Conservation (phyloP, 257 asterid species). For the Nicotiana obtusifolia region DNA sequence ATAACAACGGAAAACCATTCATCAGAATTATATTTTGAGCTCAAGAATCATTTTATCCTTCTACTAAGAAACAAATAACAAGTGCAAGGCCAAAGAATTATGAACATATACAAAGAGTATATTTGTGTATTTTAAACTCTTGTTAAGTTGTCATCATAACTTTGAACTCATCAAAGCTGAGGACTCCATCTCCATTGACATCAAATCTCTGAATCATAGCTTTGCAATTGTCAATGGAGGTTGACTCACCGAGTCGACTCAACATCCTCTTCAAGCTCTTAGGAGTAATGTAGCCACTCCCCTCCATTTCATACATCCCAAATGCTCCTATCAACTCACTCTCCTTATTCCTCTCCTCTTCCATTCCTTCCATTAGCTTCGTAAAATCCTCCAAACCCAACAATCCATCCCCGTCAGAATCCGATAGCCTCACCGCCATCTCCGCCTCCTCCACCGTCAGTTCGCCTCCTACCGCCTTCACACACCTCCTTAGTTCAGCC, state of each 20-base stretch:
- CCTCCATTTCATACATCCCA: slow-evolving; percentile 50
- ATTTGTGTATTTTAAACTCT: too few relatives aligned
- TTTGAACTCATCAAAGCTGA: slow-evolving; percentile 48
- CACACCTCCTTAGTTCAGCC: background rate
- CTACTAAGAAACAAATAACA: too few relatives aligned
- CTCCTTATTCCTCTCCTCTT: slow-evolving; percentile 37
- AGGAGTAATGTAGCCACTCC: slow-evolving; percentile 53
- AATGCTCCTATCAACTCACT: slow-evolving; percentile 43
- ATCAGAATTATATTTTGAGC: too few relatives aligned
- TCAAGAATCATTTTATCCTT: too few relatives aligned
- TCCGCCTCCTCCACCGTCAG: slow-evolving; percentile 39
- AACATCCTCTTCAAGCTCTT: slow-evolving; percentile 51
- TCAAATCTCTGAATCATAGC: slow-evolving; percentile 44
- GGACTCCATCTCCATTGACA: slow-evolving; percentile 50
- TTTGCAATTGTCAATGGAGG: slow-evolving; percentile 35
- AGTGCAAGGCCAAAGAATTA: background rate
- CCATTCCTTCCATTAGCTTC: slow-evolving; percentile 38
- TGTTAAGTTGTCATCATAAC: slow-evolving; percentile 33
- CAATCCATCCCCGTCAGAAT: slow-evolving; percentile 51
- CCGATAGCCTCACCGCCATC: slow-evolving; percentile 36
- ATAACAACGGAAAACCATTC: too few relatives aligned
- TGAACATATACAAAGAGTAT: background rate
- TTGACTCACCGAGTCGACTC: slow-evolving; percentile 43
- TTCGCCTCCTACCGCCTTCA: slow-evolving; percentile 7
- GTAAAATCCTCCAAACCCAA: slow-evolving; percentile 49